Conservation (phyloP, 108 stramenopile species). For the Aurantiochytrium sp. region DNA sequence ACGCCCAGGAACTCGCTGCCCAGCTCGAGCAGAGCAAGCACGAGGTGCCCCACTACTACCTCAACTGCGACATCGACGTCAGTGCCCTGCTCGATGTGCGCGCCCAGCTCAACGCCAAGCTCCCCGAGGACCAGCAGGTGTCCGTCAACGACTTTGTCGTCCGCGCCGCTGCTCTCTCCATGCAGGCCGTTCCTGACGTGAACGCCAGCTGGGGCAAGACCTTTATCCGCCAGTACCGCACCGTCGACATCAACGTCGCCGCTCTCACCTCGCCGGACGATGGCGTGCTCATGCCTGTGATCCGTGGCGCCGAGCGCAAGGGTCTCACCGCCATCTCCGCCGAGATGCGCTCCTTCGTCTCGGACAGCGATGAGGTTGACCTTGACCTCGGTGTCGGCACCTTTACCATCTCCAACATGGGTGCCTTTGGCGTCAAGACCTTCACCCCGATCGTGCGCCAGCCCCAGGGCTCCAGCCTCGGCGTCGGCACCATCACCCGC, state of each 20-base stretch:
- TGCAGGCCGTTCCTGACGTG: constrained; percentile 72
- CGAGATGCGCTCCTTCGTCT: constrained; percentile 26
- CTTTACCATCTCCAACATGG: constrained; percentile 84
- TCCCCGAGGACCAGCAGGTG: constrained; percentile 41
- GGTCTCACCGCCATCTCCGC: constrained; percentile 61
- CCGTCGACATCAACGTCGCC: constrained; percentile 85
- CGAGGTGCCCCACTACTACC: constrained; percentile 93
- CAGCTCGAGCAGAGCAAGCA: constrained; percentile 69
- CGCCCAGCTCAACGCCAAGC: constrained; percentile 60
- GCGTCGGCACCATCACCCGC: constrained; percentile 80
- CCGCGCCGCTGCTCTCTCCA: constrained; percentile 76
- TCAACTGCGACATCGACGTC: constrained; percentile 77
- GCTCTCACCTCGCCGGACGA: constrained; percentile 58
- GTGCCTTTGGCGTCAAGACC: constrained; percentile 90
- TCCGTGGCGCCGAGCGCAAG: constrained; percentile 66
- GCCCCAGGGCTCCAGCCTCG: constrained; percentile 91
- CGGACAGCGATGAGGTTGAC: constrained; percentile 24
- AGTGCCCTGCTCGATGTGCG: constrained; percentile 70
- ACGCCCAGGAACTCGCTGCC: constrained; percentile 55
- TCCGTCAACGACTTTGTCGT: constrained; percentile 81
- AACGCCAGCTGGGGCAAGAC: constrained; percentile 77
- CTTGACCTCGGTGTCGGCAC: constrained; percentile 50
- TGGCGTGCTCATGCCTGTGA: constrained; percentile 72
- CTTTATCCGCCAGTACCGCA: constrained; percentile 71
- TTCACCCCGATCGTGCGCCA: constrained; percentile 84